Percentiles rank a stretch among this genome's conserved stretches.
Conservation (phyloP, 2,329 filamentous ascomycete genomes). For the Diplodia sapinea region DNA sequence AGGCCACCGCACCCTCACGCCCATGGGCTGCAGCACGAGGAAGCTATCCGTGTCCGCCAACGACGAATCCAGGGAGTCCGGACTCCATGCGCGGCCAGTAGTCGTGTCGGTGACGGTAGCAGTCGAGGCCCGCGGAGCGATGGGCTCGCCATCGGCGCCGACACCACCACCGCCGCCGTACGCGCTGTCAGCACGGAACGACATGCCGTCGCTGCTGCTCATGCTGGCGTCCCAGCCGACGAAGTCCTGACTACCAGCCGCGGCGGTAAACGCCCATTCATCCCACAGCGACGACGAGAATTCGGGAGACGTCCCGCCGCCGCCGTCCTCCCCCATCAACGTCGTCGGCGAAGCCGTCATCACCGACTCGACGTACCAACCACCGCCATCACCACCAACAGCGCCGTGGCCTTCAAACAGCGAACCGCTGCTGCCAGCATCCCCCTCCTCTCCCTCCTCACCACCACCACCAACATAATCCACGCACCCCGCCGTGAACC, state of each 20-base stretch:
- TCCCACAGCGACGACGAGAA: background rate
- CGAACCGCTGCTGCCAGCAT: background rate
- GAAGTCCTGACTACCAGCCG: background rate
- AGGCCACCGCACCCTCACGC: background rate
- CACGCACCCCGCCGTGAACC: conserved; percentile 20
- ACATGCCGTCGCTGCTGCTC: background rate
- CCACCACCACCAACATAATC: background rate
- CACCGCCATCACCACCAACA: background rate
- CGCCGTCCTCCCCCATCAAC: no score
- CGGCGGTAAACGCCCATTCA: background rate
- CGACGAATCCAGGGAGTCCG: background rate
- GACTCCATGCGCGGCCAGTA: background rate
- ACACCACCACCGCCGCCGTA: background rate
- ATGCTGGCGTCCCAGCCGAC: background rate
- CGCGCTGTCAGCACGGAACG: background rate
- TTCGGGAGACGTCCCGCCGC: background rate
- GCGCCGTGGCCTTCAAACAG: background rate
- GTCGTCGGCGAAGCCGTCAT: background rate
- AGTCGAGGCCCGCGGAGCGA: background rate
- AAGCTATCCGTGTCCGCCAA: conserved; percentile 8
- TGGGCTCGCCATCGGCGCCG: background rate
- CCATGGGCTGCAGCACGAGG: conserved; percentile 19
- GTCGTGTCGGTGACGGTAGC: no score
- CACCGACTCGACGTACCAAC: no score
- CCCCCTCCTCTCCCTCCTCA: background rate